Percentiles rank a stretch among this genome's conserved stretches.
Conservation (phyloP, 257 asterid genomes). For the Nicotiana tabacum region DNA sequence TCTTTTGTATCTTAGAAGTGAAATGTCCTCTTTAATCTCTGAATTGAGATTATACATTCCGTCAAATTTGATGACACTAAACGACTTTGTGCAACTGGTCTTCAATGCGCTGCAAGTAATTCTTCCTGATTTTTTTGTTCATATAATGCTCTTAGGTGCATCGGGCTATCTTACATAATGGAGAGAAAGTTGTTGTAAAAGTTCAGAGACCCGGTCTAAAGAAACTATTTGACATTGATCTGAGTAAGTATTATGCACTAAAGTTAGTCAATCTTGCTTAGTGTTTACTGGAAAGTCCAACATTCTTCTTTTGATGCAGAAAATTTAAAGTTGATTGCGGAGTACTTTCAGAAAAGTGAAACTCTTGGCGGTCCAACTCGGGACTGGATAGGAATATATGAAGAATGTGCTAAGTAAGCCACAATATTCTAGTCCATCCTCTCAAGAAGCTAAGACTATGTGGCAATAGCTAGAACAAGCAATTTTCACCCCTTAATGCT, state of each 20-base stretch:
- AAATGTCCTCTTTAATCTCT: not conserved
- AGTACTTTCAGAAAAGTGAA: constrained; percentile 89
- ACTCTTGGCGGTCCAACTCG: constrained; percentile 93
- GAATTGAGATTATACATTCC: not conserved
- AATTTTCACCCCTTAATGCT: not conserved
- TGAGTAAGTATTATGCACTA: constrained; percentile 43
- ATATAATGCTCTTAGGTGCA: constrained; percentile 58
- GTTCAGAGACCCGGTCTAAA: constrained; percentile 95
- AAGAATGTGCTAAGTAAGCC: constrained; percentile 95
- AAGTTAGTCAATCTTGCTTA: not conserved
- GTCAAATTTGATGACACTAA: not conserved
- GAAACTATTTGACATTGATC: constrained; percentile 89
- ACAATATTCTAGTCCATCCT: not conserved
- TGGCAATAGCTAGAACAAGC: not conserved
- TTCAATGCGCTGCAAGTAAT: not conserved
- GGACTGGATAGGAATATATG: constrained; percentile 93
- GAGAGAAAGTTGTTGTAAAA: constrained; percentile 83
- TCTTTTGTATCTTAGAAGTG: constrained; percentile 2
- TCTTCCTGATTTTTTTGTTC: constrained; percentile 27
- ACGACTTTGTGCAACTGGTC: not conserved
- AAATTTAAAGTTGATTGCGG: constrained; percentile 80
- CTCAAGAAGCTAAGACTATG: not conserved
- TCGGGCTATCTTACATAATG: constrained; percentile 86
- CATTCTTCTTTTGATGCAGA: constrained; percentile 38
- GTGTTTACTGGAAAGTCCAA: not conserved